phyloP scores from a whole-genome alignment of 2,329 filamentous ascomycete genomes.

The Venturia oleaginea region DNA sequence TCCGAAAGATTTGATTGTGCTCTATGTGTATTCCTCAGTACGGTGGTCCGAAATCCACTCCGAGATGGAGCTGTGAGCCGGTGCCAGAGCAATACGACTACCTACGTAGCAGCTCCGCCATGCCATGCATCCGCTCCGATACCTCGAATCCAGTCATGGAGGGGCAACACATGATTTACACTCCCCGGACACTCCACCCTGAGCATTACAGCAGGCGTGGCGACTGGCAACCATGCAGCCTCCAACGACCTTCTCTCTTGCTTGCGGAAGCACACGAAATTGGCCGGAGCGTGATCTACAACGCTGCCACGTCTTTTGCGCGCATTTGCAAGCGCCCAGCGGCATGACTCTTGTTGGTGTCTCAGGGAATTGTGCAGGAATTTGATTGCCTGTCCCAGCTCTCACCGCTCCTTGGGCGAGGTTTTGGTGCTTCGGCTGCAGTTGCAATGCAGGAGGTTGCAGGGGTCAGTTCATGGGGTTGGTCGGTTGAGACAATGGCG shows the following conservation, averaged over 20 bases:
- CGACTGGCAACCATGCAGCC: not conserved
- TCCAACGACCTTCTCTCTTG: not conserved
- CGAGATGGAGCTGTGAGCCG: not conserved
- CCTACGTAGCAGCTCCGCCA: not conserved
- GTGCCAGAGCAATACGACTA: not conserved
- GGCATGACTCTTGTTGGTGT: not conserved
- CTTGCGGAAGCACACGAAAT: not conserved
- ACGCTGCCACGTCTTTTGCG: constrained; percentile 1
- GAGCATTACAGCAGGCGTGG: not conserved
- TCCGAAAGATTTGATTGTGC: not conserved
- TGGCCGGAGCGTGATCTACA: not conserved
- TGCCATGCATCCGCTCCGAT: not conserved
- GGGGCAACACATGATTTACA: constrained; percentile 2
- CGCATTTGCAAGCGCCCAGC: constrained; percentile 4
- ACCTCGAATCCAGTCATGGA: not conserved
- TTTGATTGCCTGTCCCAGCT: not conserved
- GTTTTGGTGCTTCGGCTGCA: not conserved
- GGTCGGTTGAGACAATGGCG: not conserved
- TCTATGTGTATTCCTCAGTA: not conserved
- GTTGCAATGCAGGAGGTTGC: not conserved
- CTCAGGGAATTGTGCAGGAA: not conserved
- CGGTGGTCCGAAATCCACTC: not conserved
- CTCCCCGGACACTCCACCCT: not conserved
- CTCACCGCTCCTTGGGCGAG: constrained; percentile 6
- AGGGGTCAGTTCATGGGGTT: constrained; percentile 7